These are phyloP conservation scores for Trichoderma koningii DNA, from an alignment of 2,329 filamentous ascomycete species.

Conservation along the genomic window DNA sequence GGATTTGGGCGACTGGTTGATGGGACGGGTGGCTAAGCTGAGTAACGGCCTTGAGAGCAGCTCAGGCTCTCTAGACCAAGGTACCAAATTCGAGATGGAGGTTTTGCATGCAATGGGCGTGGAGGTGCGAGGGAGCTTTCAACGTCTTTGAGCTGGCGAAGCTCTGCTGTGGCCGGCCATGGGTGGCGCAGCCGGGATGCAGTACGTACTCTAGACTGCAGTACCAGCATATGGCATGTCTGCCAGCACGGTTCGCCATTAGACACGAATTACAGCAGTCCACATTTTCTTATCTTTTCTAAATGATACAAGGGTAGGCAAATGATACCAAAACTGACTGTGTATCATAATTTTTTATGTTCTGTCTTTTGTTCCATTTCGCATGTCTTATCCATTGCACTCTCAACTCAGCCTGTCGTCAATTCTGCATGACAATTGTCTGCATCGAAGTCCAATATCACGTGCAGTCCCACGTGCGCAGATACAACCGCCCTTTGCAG, in stretches of 20 bases:
- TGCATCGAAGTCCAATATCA: no score
- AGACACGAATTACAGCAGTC: not conserved
- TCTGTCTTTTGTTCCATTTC: no score
- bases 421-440: no score
- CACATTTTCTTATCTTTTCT: no score
- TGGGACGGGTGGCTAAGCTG: not conserved
- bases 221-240: not conserved
- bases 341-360: no score
- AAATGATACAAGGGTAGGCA: no score
- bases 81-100: not conserved
- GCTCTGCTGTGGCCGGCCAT: constrained; percentile 14
- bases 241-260: constrained; percentile 8
- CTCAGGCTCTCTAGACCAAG: constrained; percentile 17
- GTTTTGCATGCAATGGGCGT: constrained; percentile 15
- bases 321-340: no score
- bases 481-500: not conserved
- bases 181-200: constrained; percentile 16
- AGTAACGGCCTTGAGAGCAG: constrained; percentile 11
- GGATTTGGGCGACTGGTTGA: not conserved
- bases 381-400: no score
- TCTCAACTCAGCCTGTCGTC: no score
- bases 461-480: no score
- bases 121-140: constrained; percentile 9
- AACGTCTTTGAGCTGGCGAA: constrained; percentile 8
- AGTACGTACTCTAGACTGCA: constrained; percentile 9